Evolutionary conservation across 208 protist genomes (phyloP).

Genomic region (Trypanosomatidae sp.): DNA sequence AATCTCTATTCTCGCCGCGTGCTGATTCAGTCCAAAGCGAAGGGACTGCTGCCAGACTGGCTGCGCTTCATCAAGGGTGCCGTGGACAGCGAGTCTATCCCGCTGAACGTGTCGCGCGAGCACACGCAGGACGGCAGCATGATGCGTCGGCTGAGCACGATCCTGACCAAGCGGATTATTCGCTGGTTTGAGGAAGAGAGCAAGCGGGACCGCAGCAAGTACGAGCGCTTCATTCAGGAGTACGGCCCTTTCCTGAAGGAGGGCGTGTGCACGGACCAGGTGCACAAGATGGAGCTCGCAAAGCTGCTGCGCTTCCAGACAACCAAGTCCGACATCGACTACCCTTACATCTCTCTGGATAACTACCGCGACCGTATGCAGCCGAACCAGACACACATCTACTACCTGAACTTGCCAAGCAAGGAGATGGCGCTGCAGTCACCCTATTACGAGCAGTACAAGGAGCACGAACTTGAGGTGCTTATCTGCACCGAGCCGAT

Average conservation of each 20-base stretch:
- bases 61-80: slow-evolving; percentile 96
- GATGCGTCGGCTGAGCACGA: slow-evolving; percentile 91
- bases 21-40: slow-evolving; percentile 95
- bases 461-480: slow-evolving; percentile 94
- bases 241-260: slow-evolving; percentile 97
- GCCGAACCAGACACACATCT: slow-evolving; percentile 95
- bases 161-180: slow-evolving; percentile 93
- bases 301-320: slow-evolving; percentile 95
- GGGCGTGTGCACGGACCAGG: slow-evolving; percentile 95
- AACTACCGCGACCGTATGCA: slow-evolving; percentile 97
- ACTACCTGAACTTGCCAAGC: slow-evolving; percentile 92
- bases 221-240: slow-evolving; percentile 93
- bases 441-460: slow-evolving; percentile 97
- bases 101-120: slow-evolving; percentile 98
- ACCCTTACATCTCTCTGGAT: slow-evolving; percentile 89
- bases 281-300: slow-evolving; percentile 93
- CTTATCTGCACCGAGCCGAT: slow-evolving; percentile 93
- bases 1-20: slow-evolving; percentile 95
- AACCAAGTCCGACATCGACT: slow-evolving; percentile 73
- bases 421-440: slow-evolving; percentile 90
- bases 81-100: slow-evolving; percentile 98
- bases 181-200: slow-evolving; percentile 91
- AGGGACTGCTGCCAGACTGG: slow-evolving; percentile 97
- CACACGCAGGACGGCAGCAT: slow-evolving; percentile 96
- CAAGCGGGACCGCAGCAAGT: slow-evolving; percentile 91